phyloP scores from a whole-genome alignment of 306 rosid species.

The Cucumis sativus region Cucumber_9930_V3 NC_026660.2:28956501-28957000 shows the following conservation, averaged over 20 bases:
- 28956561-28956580: not conserved
- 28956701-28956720: not conserved
- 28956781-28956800: not conserved
- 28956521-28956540: too few species aligned
- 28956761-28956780: not conserved
- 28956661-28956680: not conserved
- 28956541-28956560: too few species aligned
- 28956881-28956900: not conserved
- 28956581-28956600: too few species aligned
- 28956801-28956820: not conserved
- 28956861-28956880: not conserved
- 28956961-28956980: conserved; percentile 94
- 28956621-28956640: not conserved
- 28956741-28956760: not conserved
- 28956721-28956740: not conserved
- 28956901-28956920: conserved; percentile 34
- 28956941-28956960: conserved; percentile 91
- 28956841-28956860: not conserved
- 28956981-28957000: conserved; percentile 97
- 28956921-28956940: conserved; percentile 98
- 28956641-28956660: not conserved
- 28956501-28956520: not conserved
- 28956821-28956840: not conserved
- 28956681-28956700: not conserved
- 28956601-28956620: not conserved